Base-by-base conservation (phyloP, 768 basidiomycete genomes). In the Pluteus cervinus region DNA sequence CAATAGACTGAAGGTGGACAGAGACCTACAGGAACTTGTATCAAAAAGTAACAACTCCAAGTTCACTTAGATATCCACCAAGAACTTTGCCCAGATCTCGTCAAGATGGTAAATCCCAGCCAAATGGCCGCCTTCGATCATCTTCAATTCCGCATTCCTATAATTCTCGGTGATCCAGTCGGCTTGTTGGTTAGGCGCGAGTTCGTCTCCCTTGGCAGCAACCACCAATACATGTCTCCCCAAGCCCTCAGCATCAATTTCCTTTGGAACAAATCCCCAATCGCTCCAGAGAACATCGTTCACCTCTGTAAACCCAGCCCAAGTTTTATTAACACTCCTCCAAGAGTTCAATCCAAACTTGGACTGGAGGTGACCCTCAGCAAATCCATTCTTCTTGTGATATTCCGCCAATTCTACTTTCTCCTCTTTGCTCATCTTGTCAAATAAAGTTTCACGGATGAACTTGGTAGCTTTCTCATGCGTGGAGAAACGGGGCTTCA, bases 221-320 rank as follows among this genome's bases (percentile, higher is more conserved):
- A 69, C 62, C 16, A 81, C 41, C 36, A 74, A 48, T 16, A 81
- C 66, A 2, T 60, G 66, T 22, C 68, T 65, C 24, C 50, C 53
- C 36, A 61, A 56, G 46, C 74, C 68, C 16, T 61, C 64, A n/a
- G n/a, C n/a, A n/a, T n/a, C n/a, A n/a, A n/a, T n/a, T n/a, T n/a
- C n/a, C n/a, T n/a, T n/a, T n/a, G n/a, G n/a, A n/a, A n/a, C n/a
- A 44, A 68, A 74, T 4, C 65, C 74, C 75, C 77, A 79, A n/a
- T n/a, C n/a, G n/a, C n/a, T n/a, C 30, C 76, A 69, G 34, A 71
- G 53, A 18, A 73, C 51, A 21, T 55, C 46, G 5, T 64, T 37
- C 37, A 63, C 46, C 31, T 68, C 67, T 40, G 66, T 55, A 46
- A 75, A 75, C 1, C 77, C 79, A 29, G 60, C 66, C 74, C 75